phyloP scores from a whole-genome alignment of 768 basidiomycete species.

The Boletus rubropictus region DNA sequence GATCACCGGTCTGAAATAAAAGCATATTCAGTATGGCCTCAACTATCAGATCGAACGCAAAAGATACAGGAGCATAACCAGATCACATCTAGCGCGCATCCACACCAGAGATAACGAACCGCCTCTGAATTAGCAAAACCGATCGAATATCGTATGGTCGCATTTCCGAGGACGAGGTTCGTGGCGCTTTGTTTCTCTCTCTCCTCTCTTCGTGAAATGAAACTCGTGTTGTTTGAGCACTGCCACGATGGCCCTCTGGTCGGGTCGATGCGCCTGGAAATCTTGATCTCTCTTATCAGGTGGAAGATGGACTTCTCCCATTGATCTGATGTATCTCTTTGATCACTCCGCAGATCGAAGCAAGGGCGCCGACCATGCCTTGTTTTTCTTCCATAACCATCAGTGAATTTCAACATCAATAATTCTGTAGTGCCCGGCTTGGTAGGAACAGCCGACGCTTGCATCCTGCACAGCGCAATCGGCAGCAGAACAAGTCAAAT shows the following conservation, averaged over 20 bases:
- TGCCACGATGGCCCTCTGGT: background rate
- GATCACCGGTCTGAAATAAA: background rate
- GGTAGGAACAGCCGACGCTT: background rate
- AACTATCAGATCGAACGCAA: constrained; percentile 1
- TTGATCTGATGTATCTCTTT: constrained; percentile 16
- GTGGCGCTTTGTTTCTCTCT: background rate
- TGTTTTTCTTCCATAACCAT: constrained; percentile 22
- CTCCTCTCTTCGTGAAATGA: background rate
- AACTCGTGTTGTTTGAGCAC: constrained; percentile 3
- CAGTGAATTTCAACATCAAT: constrained; percentile 20
- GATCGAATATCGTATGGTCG: constrained; percentile 5
- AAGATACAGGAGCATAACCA: background rate
- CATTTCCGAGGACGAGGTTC: constrained; percentile 24
- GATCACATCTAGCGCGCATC: background rate
- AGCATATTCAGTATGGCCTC: background rate
- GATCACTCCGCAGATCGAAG: constrained; percentile 27
- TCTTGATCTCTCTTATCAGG: constrained; percentile 4
- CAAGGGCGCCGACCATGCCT: constrained; percentile 7
- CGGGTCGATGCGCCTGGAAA: background rate
- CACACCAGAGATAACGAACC: background rate
- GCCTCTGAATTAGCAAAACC: constrained; percentile 6
- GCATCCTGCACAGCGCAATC: background rate
- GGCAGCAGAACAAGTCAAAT: background rate
- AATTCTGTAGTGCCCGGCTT: background rate
- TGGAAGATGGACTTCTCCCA: constrained; percentile 5